A percentile compares a stretch with the other conserved stretches of the same genome.
Evolutionary conservation across 495 filamentous ascomycete genomes (phyloP).

Genomic region (Podospora didyma): DNA sequence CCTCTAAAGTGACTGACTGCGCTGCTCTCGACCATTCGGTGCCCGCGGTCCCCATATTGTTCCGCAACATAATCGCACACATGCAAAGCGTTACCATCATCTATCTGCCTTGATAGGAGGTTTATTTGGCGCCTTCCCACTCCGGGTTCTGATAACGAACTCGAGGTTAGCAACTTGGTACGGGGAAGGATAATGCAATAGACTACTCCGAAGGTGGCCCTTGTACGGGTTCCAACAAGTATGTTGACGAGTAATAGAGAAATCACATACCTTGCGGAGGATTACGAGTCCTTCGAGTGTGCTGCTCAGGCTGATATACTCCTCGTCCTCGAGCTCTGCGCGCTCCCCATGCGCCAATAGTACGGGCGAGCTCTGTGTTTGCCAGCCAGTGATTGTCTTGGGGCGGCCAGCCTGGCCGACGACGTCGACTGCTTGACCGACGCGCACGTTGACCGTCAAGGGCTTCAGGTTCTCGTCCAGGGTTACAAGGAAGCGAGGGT

Average conservation of each 20-base stretch:
- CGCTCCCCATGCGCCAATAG: slow-evolving; percentile 88
- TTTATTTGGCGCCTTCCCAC: slow-evolving; percentile 35
- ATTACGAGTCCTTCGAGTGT: slow-evolving; percentile 94
- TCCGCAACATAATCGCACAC: not conserved
- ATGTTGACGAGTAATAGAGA: no score
- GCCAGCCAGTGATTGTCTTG: slow-evolving; percentile 99
- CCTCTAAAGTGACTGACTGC: not conserved
- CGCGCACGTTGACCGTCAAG: slow-evolving; percentile 89
- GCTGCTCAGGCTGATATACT: slow-evolving; percentile 87
- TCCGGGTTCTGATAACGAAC: slow-evolving; percentile 38
- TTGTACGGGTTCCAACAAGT: no score
- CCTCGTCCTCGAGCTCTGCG: slow-evolving; percentile 95
- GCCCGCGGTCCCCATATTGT: not conserved
- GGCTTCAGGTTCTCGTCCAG: slow-evolving; percentile 93
- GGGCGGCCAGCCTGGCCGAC: slow-evolving; percentile 94
- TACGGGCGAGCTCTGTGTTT: slow-evolving; percentile 97
- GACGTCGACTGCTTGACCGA: slow-evolving; percentile 97
- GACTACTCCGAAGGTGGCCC: no score
- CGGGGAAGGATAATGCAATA: slow-evolving; percentile 1
- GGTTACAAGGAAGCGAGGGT: slow-evolving; percentile 92
- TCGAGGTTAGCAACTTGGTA: slow-evolving; percentile 4
- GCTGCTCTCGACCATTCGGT: no score
- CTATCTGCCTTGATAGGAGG: not conserved
- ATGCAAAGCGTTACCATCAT: not conserved
- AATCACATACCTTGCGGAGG: slow-evolving; percentile 75